Base-by-base conservation (phyloP, 257 asterid genomes). In the Coffea canephora region DNA sequence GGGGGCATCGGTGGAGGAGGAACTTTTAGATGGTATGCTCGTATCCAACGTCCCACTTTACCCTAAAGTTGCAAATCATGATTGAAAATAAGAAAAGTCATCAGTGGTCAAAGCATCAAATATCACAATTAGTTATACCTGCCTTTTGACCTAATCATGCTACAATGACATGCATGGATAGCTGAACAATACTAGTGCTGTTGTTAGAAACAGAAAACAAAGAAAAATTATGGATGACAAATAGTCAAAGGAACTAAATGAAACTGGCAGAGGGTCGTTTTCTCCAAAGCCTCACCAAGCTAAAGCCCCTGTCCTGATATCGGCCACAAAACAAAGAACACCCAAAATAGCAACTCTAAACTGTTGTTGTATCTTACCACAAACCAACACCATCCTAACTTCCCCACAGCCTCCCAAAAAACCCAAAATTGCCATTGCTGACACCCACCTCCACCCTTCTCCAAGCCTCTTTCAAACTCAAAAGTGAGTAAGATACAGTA, bases 1-100 rank as follows among this genome's bases (percentile, higher is more conserved):
- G 99, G 98, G 27, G 95, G 94, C 95, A 92, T 88, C 15, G 98
- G 98, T 45, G 99, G 98, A 49, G 98, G 98, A 71, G 99, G 99
- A 84, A 96, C 99, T 87, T 94, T 96, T 82, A 96, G 88, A 90
- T 96, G 99, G 85, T 96, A 96, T 41, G 99, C 98, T 78, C 94
- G 87, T 75, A 86, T 85, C 99, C 99, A 96, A 55, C 98, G 94
- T 79, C 97, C 98, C 78, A 88, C 79, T 84, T 96, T 96, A 72
- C 97, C 99, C 99, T 95, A 74, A 76, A 71, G 68, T 46, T 69
- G 15, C 15, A 4, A 19, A 52, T 52, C 59, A 14, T 2, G 19
- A 52, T 52, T 13, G 19, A 52, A 52, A 49, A 52, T 2, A 19
- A 52, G 16, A 52, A 13, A 52, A 52, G 59, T 50, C 59, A 52